Base-by-base conservation (phyloP, 371 early-diverging fungal species). In the Mortierella sp. region DNA sequence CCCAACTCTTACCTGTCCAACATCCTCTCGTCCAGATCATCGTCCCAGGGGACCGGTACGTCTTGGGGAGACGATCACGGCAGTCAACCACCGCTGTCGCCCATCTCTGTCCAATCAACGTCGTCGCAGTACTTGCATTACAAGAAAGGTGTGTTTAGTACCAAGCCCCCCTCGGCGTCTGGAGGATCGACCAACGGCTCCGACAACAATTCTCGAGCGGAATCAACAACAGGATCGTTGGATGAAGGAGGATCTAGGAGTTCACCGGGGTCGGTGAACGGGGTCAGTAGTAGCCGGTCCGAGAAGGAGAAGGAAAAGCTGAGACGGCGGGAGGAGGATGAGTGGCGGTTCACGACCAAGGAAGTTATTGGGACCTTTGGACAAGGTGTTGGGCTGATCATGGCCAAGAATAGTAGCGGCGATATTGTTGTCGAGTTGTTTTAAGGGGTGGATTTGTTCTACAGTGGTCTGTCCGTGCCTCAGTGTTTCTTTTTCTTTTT, bases 351-450 rank as follows among this genome's bases (percentile, higher is more conserved):
- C 31, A 71, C 74, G 28, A 83, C 77, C 1, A 31, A 74, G 55
- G 73, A 76, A 61, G 13, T 75, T 59, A 82, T 82, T 55, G 78
- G 78, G 3, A 78, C 64, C 3, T 67, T 55, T 55, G 78, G 78
- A 5, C 40, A 67, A 0, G 78, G 78, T 51, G 24, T 72, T 31
- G 78, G 78, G 11, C 34, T 78, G 67, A 40, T 78, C 24, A 72
- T 78, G 61, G 73, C 72, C 73, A 78, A 78, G 73, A 78, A 78
- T 44, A 78, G 78, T 31, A 78, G 78, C 51, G 78, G 73, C 14
- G 78, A 78, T 43, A 73, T 78, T 31, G 24, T 9, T 37, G 48
- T 78, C 21, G 48, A 72, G 28, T 69, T 78, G 73, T 53, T 78
- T 40, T 73, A 55, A 72, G 67, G 40, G 37, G 43, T 40, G 43